Base-by-base conservation (phyloP, 305 asterid species). In the Galium porrigens region DNA sequence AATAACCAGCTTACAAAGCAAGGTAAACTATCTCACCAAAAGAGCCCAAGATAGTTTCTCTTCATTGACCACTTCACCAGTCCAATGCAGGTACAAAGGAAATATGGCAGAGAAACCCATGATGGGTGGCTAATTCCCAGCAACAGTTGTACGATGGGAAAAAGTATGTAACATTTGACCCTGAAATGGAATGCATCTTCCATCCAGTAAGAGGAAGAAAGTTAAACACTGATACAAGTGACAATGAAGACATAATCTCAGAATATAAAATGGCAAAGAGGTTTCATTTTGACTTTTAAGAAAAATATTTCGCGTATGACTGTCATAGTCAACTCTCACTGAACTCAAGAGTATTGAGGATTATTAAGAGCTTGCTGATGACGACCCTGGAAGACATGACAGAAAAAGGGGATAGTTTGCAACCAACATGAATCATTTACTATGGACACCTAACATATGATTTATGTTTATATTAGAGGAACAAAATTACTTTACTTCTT, bases 121-220 rank as follows among this genome's bases (percentile, higher is more conserved):
- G 72, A 68, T 22, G 66, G 65, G 58, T 58, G 46, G 72, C 72
- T 68, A 58, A 68, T 68, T 58, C 72, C 72, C 25, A 58, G 59
- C 15, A 58, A 52, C 63, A 68, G 48, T 60, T 68, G 72, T 49
- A 68, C 66, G 14, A 22, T 55, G 44, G 72, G 72, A 44, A 58
- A 36, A 52, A 68, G 49, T 17, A 68, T 44, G 72, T 39, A 58
- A 33, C 59, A 68, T 32, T 36, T 8, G 37, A 44, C 54, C 66
- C 61, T 68, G 67, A 68, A 51, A 37, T 39, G 37, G 66, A 42
- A 32, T 5, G 54, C 57, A 68, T 55, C 72, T 68, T 68, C 30
- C 46, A 49, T 32, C 25, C 42, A 60, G 33, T 20, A 67, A 41
- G 49, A 27, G 33, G 12, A 9, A 44, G 6, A 25, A 36, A 12